Percentiles rank a stretch among this genome's conserved stretches.
Conservation (phyloP, 805 yeast genomes). For the Saturnispora silvae region DNA sequence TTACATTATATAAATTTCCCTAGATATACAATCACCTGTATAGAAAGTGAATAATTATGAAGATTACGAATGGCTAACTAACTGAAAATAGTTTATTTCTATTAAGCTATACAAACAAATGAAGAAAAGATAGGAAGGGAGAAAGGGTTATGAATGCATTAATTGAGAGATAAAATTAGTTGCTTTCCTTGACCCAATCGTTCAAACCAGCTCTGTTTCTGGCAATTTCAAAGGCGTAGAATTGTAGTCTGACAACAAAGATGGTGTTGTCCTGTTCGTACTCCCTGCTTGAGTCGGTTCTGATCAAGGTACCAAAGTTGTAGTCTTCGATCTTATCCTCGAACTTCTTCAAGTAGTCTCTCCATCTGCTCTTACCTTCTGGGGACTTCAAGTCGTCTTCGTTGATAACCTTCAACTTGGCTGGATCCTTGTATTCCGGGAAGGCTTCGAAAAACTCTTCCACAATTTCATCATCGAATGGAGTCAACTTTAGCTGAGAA, state of each 20-base stretch:
- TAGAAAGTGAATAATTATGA: no score
- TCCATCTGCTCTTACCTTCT: slow-evolving; percentile 82
- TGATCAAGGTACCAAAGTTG: slow-evolving; percentile 89
- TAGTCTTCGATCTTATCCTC: slow-evolving; percentile 77
- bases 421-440: slow-evolving; percentile 75
- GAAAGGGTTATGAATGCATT: no score
- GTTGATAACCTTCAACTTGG: slow-evolving; percentile 42
- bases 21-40: no score
- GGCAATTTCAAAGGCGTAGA: slow-evolving; percentile 87
- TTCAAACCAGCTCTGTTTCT: slow-evolving; percentile 85
- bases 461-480: slow-evolving; percentile 61
- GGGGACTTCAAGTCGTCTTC: slow-evolving; percentile 80
- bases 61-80: no score
- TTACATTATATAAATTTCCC: no score
- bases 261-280: slow-evolving; percentile 78
- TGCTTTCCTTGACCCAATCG: slow-evolving; percentile 67
- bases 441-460: slow-evolving; percentile 52
- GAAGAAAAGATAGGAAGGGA: no score
- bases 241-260: slow-evolving; percentile 87
- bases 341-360: slow-evolving; percentile 71
- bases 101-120: no score
- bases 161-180: no score
- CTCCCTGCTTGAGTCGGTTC: slow-evolving; percentile 62
- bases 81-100: no score
- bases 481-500: slow-evolving; percentile 63